These are phyloP conservation scores for Talaromyces atroroseus DNA, from an alignment of 2,329 filamentous ascomycete species.

Conservation along the genomic window DNA sequence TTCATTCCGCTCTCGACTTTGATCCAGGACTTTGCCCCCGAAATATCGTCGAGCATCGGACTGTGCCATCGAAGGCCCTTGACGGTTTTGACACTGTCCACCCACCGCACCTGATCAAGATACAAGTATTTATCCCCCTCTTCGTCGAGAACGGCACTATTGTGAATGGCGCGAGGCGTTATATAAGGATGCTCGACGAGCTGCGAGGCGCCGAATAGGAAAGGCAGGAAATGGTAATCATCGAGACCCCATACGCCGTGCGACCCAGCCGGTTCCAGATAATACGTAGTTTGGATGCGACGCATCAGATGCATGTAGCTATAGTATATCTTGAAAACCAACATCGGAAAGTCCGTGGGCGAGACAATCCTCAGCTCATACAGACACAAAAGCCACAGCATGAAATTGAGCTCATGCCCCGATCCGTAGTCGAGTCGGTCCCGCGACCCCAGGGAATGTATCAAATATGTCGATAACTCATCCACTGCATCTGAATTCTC, in stretches of 20 bases:
- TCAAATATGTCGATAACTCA: slow-evolving; percentile 75
- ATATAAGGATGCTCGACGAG: slow-evolving; percentile 77
- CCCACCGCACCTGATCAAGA: slow-evolving; percentile 85
- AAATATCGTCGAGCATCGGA: slow-evolving; percentile 98
- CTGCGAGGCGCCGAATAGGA: slow-evolving; percentile 89
- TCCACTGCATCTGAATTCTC: slow-evolving; percentile 48
- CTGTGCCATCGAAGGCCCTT: slow-evolving; percentile 93
- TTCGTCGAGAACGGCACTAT: slow-evolving; percentile 80
- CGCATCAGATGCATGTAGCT: slow-evolving; percentile 86
- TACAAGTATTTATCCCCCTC: slow-evolving; percentile 80
- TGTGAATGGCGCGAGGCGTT: slow-evolving; percentile 77
- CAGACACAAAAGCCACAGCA: slow-evolving; percentile 93
- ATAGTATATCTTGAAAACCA: slow-evolving; percentile 73
- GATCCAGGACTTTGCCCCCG: slow-evolving; percentile 76
- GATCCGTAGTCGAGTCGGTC: slow-evolving; percentile 92
- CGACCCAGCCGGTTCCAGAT: slow-evolving; percentile 91
- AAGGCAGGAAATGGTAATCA: slow-evolving; percentile 95
- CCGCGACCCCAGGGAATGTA: slow-evolving; percentile 78
- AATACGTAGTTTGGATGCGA: slow-evolving; percentile 82
- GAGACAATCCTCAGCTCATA: slow-evolving; percentile 68
- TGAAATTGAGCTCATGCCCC: slow-evolving; percentile 94
- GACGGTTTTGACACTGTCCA: slow-evolving; percentile 94
- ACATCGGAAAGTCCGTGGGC: slow-evolving; percentile 60
- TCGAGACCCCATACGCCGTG: slow-evolving; percentile 98
- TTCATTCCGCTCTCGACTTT: slow-evolving; percentile 96